Evolutionary conservation across 352 stramenopile genomes (phyloP).

Genomic region (Phytophthora brassicae): DNA sequence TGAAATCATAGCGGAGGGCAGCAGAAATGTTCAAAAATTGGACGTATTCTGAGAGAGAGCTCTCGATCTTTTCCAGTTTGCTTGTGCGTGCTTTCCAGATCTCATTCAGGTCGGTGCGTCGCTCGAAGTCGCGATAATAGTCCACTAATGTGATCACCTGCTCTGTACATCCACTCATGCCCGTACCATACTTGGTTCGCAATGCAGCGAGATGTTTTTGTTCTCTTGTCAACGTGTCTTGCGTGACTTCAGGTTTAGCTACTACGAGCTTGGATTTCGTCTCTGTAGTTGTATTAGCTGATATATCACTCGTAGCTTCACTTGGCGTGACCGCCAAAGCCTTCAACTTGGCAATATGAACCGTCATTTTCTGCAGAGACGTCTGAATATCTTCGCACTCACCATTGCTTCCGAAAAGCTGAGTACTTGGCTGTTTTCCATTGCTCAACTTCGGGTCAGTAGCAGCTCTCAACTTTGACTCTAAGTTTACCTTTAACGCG

Average conservation of each 20-base stretch:
- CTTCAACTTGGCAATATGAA: conserved; percentile 26
- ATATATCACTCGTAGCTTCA: neutral
- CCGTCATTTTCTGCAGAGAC: conserved; percentile 41
- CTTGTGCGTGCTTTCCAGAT: conserved; percentile 66
- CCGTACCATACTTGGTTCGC: conserved; percentile 62
- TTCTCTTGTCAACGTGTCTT: neutral
- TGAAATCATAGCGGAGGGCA: conserved; percentile 51
- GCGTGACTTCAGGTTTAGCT: neutral
- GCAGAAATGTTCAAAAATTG: conserved; percentile 62
- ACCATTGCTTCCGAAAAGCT: conserved; percentile 43
- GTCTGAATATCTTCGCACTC: conserved; percentile 54
- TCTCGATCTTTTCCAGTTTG: conserved; percentile 77
- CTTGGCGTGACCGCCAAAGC: neutral
- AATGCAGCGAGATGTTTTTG: conserved; percentile 34
- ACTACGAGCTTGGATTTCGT: conserved; percentile 3
- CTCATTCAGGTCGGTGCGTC: conserved; percentile 70
- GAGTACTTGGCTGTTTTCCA: neutral
- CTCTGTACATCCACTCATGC: conserved; percentile 61
- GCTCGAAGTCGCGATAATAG: conserved; percentile 81
- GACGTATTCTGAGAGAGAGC: conserved; percentile 69
- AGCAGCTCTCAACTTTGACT: neutral
- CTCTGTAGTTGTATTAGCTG: neutral
- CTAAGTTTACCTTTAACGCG: neutral
- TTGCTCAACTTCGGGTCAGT: neutral
- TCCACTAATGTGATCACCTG: conserved; percentile 82